phyloP scores from a whole-genome alignment of 768 basidiomycete genomes.

The Podaxis sp. region DNA sequence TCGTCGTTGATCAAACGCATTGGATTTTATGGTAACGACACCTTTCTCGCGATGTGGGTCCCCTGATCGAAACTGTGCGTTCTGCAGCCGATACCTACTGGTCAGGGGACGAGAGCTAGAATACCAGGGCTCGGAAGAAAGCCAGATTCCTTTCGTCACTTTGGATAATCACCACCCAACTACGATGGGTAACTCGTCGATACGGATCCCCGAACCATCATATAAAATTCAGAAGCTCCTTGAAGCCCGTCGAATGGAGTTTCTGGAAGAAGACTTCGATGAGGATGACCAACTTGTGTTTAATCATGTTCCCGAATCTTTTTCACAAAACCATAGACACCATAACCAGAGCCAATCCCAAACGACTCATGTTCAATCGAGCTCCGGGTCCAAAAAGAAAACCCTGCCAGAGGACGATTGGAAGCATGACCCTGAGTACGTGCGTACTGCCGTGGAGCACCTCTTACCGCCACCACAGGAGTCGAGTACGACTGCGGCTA shows the following conservation, averaged over 20 bases:
- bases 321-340: conserved; percentile 9
- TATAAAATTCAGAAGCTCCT: conserved; percentile 50
- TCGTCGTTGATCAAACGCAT: conserved; percentile 58
- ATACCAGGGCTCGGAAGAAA: background rate
- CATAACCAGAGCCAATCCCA: background rate
- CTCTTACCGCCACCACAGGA: conserved; percentile 60
- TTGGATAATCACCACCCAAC: conserved; percentile 47
- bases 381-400: conserved; percentile 17
- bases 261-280: conserved; percentile 41
- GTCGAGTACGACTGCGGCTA: conserved; percentile 47
- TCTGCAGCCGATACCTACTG: conserved; percentile 54
- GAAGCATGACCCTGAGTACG: conserved; percentile 50
- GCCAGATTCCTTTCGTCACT: conserved; percentile 33
- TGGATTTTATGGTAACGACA: conserved; percentile 64
- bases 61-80: background rate
- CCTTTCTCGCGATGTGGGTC: background rate
- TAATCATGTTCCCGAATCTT: conserved; percentile 20
- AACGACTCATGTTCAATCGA: conserved; percentile 8
- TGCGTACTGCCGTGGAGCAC: conserved; percentile 35
- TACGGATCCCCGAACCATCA: conserved; percentile 56
- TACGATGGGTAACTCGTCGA: conserved; percentile 28
- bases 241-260: conserved; percentile 32
- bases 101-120: conserved; percentile 31
- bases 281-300: conserved; percentile 47
- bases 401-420: conserved; percentile 37